These are phyloP conservation scores for Fusarium sterilihyphosum DNA, from an alignment of 2,329 filamentous ascomycete genomes.

Conservation along the genomic window DNA sequence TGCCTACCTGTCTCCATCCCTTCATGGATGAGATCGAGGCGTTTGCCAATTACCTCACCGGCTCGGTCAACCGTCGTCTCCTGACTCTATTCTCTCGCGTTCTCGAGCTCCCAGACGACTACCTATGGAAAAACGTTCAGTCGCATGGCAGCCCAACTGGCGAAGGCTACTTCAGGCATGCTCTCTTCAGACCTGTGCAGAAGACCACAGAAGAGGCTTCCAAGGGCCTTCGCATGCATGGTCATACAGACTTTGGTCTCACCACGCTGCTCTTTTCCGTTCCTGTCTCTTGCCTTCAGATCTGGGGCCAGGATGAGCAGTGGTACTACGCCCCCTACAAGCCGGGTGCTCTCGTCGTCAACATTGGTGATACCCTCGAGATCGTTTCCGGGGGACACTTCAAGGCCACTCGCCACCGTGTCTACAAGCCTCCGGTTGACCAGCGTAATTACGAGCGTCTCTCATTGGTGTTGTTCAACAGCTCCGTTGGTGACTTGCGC, in stretches of 20 bases:
- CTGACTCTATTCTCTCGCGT: conserved; percentile 34
- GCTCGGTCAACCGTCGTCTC: conserved; percentile 34
- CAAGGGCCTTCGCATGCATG: conserved; percentile 35
- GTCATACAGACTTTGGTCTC: conserved; percentile 32
- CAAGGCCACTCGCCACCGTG: conserved; percentile 33
- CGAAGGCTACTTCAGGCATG: conserved; percentile 35
- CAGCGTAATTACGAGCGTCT: conserved; percentile 50
- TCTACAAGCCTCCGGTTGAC: conserved; percentile 30
- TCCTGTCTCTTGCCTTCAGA: conserved; percentile 34
- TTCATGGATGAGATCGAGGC: conserved; percentile 37
- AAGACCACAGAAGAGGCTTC: conserved; percentile 31
- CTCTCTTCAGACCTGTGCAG: conserved; percentile 29
- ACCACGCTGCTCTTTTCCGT: conserved; percentile 30
- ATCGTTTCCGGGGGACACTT: conserved; percentile 35
- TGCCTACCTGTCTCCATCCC: conserved; percentile 56
- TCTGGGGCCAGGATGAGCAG: conserved; percentile 34
- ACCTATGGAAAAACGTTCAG: conserved; percentile 36
- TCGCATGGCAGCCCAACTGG: conserved; percentile 36
- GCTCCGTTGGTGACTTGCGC: conserved; percentile 54
- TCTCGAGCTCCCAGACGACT: conserved; percentile 34
- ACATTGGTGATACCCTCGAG: conserved; percentile 34
- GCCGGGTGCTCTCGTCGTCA: conserved; percentile 35
- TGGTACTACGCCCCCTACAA: conserved; percentile 37
- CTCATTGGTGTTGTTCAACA: conserved; percentile 57
- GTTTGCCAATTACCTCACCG: conserved; percentile 30